These are phyloP conservation scores for Vitis hybrid DNA, from an alignment of 177 flowering plant species.

Conservation along the genomic window DNA sequence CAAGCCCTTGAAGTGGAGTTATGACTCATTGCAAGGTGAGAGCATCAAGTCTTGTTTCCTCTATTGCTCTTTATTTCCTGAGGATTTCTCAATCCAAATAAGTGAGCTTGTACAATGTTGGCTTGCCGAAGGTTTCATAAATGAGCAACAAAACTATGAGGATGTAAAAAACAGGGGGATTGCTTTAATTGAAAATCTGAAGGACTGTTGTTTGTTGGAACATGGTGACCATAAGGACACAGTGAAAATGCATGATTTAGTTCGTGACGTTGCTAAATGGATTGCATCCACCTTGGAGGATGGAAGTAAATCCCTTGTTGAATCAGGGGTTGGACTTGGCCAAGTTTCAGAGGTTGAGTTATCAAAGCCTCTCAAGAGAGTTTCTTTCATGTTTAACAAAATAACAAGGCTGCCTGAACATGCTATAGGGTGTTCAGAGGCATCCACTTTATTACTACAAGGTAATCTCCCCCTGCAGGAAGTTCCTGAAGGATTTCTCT, in stretches of 20 bases:
- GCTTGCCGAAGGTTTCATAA: slow-evolving; percentile 12
- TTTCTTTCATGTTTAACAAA: slow-evolving; percentile 13
- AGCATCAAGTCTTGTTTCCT: slow-evolving; percentile 11
- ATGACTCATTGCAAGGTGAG: slow-evolving; percentile 8
- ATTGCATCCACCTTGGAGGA: slow-evolving; percentile 7
- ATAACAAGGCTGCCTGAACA: slow-evolving; percentile 2
- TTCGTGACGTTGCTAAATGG: slow-evolving; percentile 16
- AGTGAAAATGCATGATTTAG: slow-evolving; percentile 17
- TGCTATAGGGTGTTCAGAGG: slow-evolving; percentile 14
- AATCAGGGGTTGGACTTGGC: background rate
- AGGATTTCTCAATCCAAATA: slow-evolving; percentile 1
- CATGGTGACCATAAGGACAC: slow-evolving; percentile 6
- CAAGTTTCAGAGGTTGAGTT: background rate
- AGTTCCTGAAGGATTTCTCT: slow-evolving; percentile 17
- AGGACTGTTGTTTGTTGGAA: slow-evolving; percentile 15
- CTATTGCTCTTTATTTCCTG: slow-evolving; percentile 15
- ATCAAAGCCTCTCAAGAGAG: background rate
- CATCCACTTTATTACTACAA: slow-evolving; percentile 22
- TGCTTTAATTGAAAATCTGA: slow-evolving; percentile 9
- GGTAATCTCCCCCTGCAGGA: slow-evolving; percentile 14
- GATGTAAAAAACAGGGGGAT: slow-evolving; percentile 7
- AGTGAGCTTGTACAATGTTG: slow-evolving; percentile 15
- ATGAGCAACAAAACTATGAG: slow-evolving; percentile 2
- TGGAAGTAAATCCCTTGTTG: background rate
- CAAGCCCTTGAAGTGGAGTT: slow-evolving; percentile 12